These are phyloP conservation scores for Pseudogymnoascus destructans DNA, from an alignment of 2,329 filamentous ascomycete genomes.

Conservation along the genomic window DNA sequence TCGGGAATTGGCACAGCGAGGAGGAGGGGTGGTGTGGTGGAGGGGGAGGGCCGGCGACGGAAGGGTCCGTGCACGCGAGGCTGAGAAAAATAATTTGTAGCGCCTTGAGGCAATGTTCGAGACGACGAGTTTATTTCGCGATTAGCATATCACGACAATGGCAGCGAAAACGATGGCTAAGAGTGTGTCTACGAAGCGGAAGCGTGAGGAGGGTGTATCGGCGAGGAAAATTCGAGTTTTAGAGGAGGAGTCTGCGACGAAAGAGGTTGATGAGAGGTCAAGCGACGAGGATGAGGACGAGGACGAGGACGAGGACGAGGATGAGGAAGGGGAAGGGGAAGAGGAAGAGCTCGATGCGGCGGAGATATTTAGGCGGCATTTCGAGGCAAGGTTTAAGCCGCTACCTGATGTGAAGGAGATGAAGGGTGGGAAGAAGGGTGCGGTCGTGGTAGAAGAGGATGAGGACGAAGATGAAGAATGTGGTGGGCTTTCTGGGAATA, in stretches of 20 bases:
- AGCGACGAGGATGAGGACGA: background rate
- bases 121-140: background rate
- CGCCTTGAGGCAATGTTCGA: background rate
- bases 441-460: constrained; percentile 16
- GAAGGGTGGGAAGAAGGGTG: constrained; percentile 10
- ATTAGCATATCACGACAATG: background rate
- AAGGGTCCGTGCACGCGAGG: background rate
- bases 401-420: constrained; percentile 32
- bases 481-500: constrained; percentile 46
- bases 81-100: background rate
- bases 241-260: background rate
- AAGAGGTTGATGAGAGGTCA: background rate
- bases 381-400: constrained; percentile 78
- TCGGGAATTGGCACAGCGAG: background rate
- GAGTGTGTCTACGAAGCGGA: constrained; percentile 29
- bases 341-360: constrained; percentile 42
- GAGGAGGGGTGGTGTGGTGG: background rate
- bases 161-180: background rate
- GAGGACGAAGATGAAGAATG: constrained; percentile 36
- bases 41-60: background rate
- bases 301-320: background rate
- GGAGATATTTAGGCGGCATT: constrained; percentile 68
- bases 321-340: background rate
- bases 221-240: constrained; percentile 10
- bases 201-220: constrained; percentile 28